Percentiles rank a stretch among this genome's conserved stretches.
These are phyloP conservation scores for Xylariales sp. DNA, from an alignment of 2,329 filamentous ascomycete species.

Conservation along the genomic window DNA sequence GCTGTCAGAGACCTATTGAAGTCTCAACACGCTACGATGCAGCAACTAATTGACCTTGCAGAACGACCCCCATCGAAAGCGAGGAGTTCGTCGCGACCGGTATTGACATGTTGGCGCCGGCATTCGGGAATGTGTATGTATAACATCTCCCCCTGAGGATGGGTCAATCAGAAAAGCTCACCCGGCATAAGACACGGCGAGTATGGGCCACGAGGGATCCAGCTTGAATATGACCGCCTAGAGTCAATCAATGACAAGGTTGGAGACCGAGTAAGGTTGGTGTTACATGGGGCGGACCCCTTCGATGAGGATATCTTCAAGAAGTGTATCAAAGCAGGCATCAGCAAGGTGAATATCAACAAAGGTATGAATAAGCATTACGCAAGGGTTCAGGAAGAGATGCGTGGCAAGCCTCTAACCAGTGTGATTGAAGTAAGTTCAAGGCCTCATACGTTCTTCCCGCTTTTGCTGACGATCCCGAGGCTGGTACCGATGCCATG, in stretches of 20 bases:
- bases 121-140: conserved; percentile 67
- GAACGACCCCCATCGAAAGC: conserved; percentile 61
- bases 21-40: too few species aligned
- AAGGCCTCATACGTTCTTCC: too few species aligned
- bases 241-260: conserved; percentile 34
- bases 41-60: too few species aligned
- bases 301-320: conserved; percentile 40
- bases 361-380: conserved; percentile 47
- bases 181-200: too few species aligned
- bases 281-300: conserved; percentile 44
- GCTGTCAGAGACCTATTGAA: too few species aligned
- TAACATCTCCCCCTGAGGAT: too few species aligned
- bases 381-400: conserved; percentile 37
- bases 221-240: conserved; percentile 30
- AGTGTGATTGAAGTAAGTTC: conserved; percentile 43
- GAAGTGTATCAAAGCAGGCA: conserved; percentile 39
- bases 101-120: conserved; percentile 63
- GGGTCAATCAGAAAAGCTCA: too few species aligned
- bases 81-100: conserved; percentile 61
- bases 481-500: conserved; percentile 42
- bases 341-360: conserved; percentile 48
- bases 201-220: conserved; percentile 47
- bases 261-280: conserved; percentile 39
- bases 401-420: conserved; percentile 40
- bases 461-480: too few species aligned